Evolutionary conservation across 2,329 filamentous ascomycete genomes (phyloP).

Genomic region (Herpotrichia juniperi): DNA sequence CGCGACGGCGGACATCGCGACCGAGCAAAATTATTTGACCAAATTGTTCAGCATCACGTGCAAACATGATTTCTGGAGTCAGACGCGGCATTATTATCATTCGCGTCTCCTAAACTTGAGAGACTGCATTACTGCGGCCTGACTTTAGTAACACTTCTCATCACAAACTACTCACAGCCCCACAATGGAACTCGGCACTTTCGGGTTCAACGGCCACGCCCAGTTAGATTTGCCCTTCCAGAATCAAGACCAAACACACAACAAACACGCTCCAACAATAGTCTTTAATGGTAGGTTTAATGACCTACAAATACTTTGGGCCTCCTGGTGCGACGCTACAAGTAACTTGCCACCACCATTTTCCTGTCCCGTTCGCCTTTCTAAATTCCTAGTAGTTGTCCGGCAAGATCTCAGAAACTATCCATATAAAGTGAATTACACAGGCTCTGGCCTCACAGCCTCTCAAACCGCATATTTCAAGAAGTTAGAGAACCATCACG

Average conservation of each 20-base stretch:
- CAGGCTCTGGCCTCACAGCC: constrained; percentile 22
- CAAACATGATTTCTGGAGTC: no score
- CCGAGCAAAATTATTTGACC: no score
- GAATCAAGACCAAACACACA: neutral
- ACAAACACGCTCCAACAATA: constrained; percentile 4
- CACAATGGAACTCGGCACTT: constrained; percentile 20
- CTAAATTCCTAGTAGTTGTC: neutral
- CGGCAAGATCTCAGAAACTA: neutral
- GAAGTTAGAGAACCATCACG: neutral
- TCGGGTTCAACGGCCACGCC: constrained; percentile 17
- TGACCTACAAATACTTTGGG: constrained; percentile 34
- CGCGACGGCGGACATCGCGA: no score
- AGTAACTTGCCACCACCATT: constrained; percentile 6
- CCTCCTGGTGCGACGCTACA: constrained; percentile 38
- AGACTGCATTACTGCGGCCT: no score
- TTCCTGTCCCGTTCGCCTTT: neutral
- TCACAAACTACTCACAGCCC: neutral
- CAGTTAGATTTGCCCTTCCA: constrained; percentile 4
- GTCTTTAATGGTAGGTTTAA: constrained; percentile 4
- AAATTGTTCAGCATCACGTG: no score
- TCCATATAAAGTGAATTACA: constrained; percentile 17
- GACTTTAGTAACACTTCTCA: no score
- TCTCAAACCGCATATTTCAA: constrained; percentile 14
- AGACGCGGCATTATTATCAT: no score
- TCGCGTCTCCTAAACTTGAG: no score